Percentiles rank a stretch among this genome's conserved stretches.
These are phyloP conservation scores for Saccharomycopsis fibuligera DNA, from an alignment of 805 yeast species.

Conservation along the genomic window DNA sequence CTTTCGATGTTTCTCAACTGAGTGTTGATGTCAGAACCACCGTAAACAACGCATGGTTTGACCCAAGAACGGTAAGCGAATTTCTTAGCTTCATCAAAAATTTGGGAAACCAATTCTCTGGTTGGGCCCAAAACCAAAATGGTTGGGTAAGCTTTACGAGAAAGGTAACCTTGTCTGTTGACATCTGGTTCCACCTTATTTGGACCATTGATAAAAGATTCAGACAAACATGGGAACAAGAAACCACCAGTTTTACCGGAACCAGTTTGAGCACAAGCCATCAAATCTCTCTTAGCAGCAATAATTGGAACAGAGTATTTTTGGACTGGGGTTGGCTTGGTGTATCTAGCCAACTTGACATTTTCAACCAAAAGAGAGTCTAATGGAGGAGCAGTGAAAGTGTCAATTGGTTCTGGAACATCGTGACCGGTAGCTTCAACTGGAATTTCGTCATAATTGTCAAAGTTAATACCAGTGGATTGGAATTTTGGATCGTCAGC, in stretches of 20 bases:
- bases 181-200: slow-evolving; percentile 47
- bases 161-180: slow-evolving; percentile 34
- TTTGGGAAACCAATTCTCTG: slow-evolving; percentile 97
- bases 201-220: slow-evolving; percentile 87
- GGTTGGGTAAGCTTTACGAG: slow-evolving; percentile 86
- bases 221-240: slow-evolving; percentile 93
- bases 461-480: slow-evolving; percentile 96
- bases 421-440: slow-evolving; percentile 95
- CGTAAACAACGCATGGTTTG: slow-evolving; percentile 90
- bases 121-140: slow-evolving; percentile 97
- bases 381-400: slow-evolving; percentile 89
- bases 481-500: slow-evolving; percentile 57
- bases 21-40: slow-evolving; percentile 91
- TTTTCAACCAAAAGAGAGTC: slow-evolving; percentile 81
- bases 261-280: slow-evolving; percentile 98
- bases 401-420: slow-evolving; percentile 87
- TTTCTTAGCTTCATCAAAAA: slow-evolving; percentile 91
- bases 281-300: slow-evolving; percentile 81
- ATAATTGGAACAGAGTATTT: slow-evolving; percentile 91
- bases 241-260: slow-evolving; percentile 99
- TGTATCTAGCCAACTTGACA: slow-evolving; percentile 81
- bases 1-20: slow-evolving; percentile 85
- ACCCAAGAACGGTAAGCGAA: slow-evolving; percentile 98
- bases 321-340: slow-evolving; percentile 94
- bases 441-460: slow-evolving; percentile 97